phyloP scores from a whole-genome alignment of 108 stramenopile species.

The Nannochloropsis gaditana region DNA sequence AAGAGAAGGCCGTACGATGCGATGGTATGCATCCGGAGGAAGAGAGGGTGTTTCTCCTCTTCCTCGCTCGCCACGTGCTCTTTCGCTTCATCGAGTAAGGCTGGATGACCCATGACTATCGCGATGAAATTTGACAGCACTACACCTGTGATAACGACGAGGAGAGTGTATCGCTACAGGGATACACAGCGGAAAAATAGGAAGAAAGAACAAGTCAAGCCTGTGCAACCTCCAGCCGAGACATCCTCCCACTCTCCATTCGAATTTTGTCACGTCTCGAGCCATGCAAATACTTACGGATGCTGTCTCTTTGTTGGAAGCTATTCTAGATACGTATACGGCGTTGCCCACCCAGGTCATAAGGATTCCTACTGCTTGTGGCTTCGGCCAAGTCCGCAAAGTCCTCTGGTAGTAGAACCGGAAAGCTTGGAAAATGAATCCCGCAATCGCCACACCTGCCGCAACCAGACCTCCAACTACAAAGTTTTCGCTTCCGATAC shows the following conservation, averaged over 20 bases:
- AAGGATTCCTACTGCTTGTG: background rate
- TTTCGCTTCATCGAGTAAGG: background rate
- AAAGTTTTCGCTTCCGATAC: background rate
- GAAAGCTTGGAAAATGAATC: background rate
- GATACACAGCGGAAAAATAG: background rate
- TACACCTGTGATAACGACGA: background rate
- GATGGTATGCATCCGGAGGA: background rate
- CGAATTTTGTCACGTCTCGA: background rate
- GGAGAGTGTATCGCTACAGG: background rate
- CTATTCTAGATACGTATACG: background rate
- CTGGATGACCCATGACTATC: background rate
- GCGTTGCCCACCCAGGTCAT: slow-evolving; percentile 8
- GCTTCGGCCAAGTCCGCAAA: background rate
- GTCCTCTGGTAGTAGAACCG: background rate
- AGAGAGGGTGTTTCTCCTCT: slow-evolving; percentile 1
- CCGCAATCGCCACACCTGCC: background rate
- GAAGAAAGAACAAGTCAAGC: background rate
- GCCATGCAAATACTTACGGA: background rate
- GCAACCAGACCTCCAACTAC: background rate
- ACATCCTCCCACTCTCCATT: background rate
- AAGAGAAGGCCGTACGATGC: background rate
- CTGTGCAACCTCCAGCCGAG: background rate
- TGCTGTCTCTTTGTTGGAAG: background rate
- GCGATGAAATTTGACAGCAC: background rate
- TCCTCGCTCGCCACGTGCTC: slow-evolving; percentile 12